Evolutionary conservation across 108 stramenopile species (phyloP), one percentile per base, ranked within the genome.

Genomic region (Cylindrotheca fusiformis): DNA sequence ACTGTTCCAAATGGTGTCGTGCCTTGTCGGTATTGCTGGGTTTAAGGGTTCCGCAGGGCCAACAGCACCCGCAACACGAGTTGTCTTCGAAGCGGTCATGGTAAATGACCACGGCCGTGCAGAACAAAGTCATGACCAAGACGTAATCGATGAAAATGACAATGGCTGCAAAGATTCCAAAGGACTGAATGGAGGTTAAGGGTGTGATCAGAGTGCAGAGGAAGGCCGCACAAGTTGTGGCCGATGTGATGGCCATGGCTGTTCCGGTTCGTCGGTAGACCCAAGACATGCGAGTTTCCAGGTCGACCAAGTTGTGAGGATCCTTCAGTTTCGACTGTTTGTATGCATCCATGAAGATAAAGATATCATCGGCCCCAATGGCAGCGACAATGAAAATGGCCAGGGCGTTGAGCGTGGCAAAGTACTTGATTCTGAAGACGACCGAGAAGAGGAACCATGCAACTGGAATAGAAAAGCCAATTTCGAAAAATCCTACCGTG

Each of bases 301-400:
- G 25, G 28, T 68, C 67, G 17, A 56, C 58, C 25, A 71, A 44
- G 12, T 78, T 51, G 14, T 71, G 55, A n/a, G 57, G 55, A 44
- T 75, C 58, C 21, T 63, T 58, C 25, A 48, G 53, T 19, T 28
- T 32, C 27, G 55, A 61, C 28, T 78, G 81, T 60, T 76, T 78
- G 67, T 82, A 82, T 0, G 81, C 69, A 67, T 82, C 81, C 71
- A 77, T 78, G 52, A 82, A 82, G 49, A 82, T 75, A 49, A 82
- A 79, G 32, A 79, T 79, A 41, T 75, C 78, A 46, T 67, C 70
- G 17, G 76, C 80, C 18, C 81, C 81, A 41, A 82, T 82, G 6
- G 81, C 81, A 14, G 77, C 77, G 27, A 82, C 81, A 46, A 82
- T 71, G 52, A 82, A 82, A 2, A 82, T 41, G 19, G 68, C 69